These are phyloP conservation scores for Pisolithus thermaeus DNA, from an alignment of 1,284 basidiomycete species.

Conservation along the genomic window DNA sequence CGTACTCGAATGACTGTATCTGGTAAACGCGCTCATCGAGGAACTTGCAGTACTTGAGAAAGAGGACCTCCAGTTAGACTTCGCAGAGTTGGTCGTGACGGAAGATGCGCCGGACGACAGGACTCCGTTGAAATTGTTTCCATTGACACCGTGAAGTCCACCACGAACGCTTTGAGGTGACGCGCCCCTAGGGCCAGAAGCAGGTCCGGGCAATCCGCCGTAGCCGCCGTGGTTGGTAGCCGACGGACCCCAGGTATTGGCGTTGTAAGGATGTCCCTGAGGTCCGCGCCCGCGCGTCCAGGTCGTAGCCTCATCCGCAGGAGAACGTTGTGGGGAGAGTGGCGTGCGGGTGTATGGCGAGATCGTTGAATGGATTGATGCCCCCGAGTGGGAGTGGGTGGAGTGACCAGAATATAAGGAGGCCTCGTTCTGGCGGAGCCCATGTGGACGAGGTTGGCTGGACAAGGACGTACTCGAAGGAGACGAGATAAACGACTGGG, in stretches of 20 bases:
- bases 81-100: constrained; percentile 20
- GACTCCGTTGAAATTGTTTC: no score
- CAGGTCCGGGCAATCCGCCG: not conserved
- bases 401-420: constrained; percentile 14
- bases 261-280: constrained; percentile 11
- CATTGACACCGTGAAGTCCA: constrained; percentile 16
- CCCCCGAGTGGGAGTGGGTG: constrained; percentile 5
- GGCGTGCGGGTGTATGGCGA: constrained; percentile 25
- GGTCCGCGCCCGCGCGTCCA: constrained; percentile 30
- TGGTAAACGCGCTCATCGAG: constrained; percentile 65
- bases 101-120: constrained; percentile 11
- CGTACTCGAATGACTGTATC: constrained; percentile 70
- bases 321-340: constrained; percentile 32
- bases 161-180: constrained; percentile 41
- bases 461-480: constrained; percentile 38
- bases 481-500: constrained; percentile 14
- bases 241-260: constrained; percentile 14
- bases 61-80: constrained; percentile 69
- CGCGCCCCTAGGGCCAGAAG: constrained; percentile 11
- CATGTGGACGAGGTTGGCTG: constrained; percentile 14
- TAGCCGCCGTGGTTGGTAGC: constrained; percentile 10
- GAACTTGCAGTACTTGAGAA: constrained; percentile 61
- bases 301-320: constrained; percentile 28
- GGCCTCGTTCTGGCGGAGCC: constrained; percentile 1
- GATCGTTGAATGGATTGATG: constrained; percentile 13